Conservation (phyloP, 2,329 filamentous ascomycete genomes). For the Exophiala aquamarina region DNA sequence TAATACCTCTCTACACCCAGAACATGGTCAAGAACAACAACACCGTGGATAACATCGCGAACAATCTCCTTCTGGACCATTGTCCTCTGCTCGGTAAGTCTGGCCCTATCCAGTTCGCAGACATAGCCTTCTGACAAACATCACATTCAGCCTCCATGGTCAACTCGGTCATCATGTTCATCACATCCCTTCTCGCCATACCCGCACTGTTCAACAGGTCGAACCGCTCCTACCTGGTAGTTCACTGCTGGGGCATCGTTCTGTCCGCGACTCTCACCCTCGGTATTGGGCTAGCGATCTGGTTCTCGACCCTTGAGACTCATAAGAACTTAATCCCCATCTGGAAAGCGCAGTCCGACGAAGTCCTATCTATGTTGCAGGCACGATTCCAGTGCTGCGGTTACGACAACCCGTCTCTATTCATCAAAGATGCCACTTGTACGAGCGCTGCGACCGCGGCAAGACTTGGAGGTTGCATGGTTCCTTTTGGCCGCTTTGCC, state of each 20-base stretch:
- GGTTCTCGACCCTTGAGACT: constrained; percentile 71
- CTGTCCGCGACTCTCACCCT: constrained; percentile 64
- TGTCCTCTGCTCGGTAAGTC: constrained; percentile 56
- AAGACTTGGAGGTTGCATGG: constrained; percentile 67
- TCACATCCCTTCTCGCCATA: constrained; percentile 67
- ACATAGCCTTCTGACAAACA: constrained; percentile 7
- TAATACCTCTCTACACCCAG: constrained; percentile 53
- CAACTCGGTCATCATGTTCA: constrained; percentile 70
- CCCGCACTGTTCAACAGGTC: constrained; percentile 69
- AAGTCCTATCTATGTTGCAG: constrained; percentile 69
- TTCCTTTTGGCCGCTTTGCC: constrained; percentile 65
- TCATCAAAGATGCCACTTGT: constrained; percentile 68
- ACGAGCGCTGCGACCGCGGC: constrained; percentile 69
- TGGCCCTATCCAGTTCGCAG: no score
- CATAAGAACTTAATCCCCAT: constrained; percentile 61
- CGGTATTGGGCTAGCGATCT: constrained; percentile 65
- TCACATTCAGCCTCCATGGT: constrained; percentile 60
- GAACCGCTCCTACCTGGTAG: constrained; percentile 68
- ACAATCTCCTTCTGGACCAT: constrained; percentile 51
- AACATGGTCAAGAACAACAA: constrained; percentile 40
- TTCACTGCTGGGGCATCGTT: constrained; percentile 65
- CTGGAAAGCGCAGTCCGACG: constrained; percentile 59
- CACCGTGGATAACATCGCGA: constrained; percentile 51
- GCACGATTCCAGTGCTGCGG: constrained; percentile 78
- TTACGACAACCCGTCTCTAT: constrained; percentile 71